Evolutionary conservation across 129 eudicot species (phyloP), one percentile per base, ranked within the genome.

Genomic region (Smallanthus sonchifolius): DNA sequence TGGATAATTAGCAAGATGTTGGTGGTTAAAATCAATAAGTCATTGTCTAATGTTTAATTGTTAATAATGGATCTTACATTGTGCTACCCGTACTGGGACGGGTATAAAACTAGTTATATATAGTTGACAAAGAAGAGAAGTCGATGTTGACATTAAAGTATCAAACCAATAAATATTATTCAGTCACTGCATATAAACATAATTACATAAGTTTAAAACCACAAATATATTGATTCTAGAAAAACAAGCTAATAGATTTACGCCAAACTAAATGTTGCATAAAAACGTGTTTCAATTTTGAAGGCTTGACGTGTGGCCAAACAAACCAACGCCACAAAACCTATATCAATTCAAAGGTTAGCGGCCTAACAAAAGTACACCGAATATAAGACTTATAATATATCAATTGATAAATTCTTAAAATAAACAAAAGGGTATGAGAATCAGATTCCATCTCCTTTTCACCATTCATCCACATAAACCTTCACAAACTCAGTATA

Each of bases 391-490:
- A 66, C 70, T 66, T 68, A 3, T 45, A 28, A 44, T 45, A 67
- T 68, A 24, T 44, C 39, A 68, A 19, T 43, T 67, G 37, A 20
- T 67, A 28, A 5, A 42, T 3, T 10, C n/a, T 13, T 4, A 10
- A 40, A 67, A 24, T 20, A 69, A 69, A 8, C 60, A 34, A 69
- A 69, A 15, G 36, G 6, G 15, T 34, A 57, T 59, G 16, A 49
- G 78, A 74, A 74, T 74, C 57, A 1, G 60, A 61, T 74, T 61
- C 78, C 5, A 0, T 55, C 52, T 35, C 54, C 67, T 72, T 40
- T 72, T 11, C 5, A 7, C 30, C 54, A 10, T 37, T 3, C 10
- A 20, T 37, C 37, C 4, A 52, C 37, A 55, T 2, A 17, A 49
- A 19, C 76, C 28, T 28, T 10, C 48, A 54, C 20, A 38, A 52